Percentiles rank a stretch among this genome's conserved stretches.
Evolutionary conservation across 2,329 filamentous ascomycete genomes (phyloP).

Genomic region (Fusarium protoensiforme): DNA sequence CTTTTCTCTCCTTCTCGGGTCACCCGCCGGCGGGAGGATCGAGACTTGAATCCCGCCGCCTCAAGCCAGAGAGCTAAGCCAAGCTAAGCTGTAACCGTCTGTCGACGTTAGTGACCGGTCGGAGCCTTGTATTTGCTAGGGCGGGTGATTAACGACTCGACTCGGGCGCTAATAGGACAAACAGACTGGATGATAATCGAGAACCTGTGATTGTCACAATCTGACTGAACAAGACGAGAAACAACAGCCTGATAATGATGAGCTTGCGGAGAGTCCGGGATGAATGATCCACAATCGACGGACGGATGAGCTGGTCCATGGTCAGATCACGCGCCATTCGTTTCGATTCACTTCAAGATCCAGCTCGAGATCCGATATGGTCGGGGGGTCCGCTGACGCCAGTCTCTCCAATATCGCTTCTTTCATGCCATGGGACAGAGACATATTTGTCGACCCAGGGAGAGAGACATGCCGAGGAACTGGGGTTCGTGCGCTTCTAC

Average conservation of each 20-base stretch:
- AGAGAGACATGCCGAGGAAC: neutral
- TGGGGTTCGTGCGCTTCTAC: neutral
- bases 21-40: constrained; percentile 1
- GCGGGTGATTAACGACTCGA: neutral
- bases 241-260: neutral
- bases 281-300: neutral
- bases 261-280: neutral
- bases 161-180: neutral
- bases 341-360: neutral
- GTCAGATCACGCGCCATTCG: neutral
- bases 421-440: neutral
- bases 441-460: neutral
- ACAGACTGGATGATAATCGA: neutral
- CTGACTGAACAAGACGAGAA: neutral
- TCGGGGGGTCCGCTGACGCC: neutral
- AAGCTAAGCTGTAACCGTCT: neutral
- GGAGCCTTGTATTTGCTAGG: neutral
- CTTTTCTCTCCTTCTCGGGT: neutral
- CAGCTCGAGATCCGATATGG: neutral
- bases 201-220: neutral
- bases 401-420: neutral
- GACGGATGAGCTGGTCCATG: neutral
- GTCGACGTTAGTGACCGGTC: neutral
- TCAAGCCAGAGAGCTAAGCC: neutral
- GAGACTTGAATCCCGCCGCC: neutral